Evolutionary conservation across 192 early-diverging fungal genomes (phyloP), one percentile per base, ranked within the genome.

Genomic region (Martensiomyces pterosporus): DNA sequence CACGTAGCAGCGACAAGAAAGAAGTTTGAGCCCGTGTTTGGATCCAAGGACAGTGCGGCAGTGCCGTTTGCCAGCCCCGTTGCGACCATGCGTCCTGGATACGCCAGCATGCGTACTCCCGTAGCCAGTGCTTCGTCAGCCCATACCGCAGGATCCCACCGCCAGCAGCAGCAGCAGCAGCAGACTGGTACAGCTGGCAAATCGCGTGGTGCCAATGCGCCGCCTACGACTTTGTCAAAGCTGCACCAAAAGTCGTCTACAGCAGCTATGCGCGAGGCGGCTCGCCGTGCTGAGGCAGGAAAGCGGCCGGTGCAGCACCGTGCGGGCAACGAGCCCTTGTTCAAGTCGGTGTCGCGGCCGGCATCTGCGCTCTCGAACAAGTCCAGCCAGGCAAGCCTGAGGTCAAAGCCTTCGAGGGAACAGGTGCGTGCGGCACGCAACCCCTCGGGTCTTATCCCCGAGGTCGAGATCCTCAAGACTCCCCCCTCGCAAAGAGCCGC

Each of bases 261-360:
- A 1, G 68, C 62, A 0, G 69, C 62, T 3, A 65, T 73, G 62
- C 69, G 69, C 22, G 69, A 73, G 47, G 62, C 69, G 0, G 67
- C 60, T 4, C 55, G 67, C 3, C 38, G 39, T 12, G 64, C 64
- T 3, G 57, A 57, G 27, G 33, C 52, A 0, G 48, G 29, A 32
- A 5, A 32, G 6, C 29, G 18, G 13, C 46, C 3, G 47, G 12
- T 17, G 22, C 33, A 14, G 25, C 55, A 35, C 26, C 64, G 21
- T 32, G 33, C 34, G 26, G 56, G 35, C 13, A 60, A 50, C n/a
- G 56, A 64, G 49, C 43, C 39, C 15, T 34, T 64, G 52, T 64
- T 60, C 51, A 64, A 60, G 38, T 44, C 56, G 2, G 57, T 64
- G 10, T 55, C 52, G 15, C 53, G 35, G n/a, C 24, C 36, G 1